A percentile compares a stretch with the other conserved stretches of the same genome.
Evolutionary conservation across 257 asterid genomes (phyloP).

Genomic region (Nicotiana sylvestris): DNA sequence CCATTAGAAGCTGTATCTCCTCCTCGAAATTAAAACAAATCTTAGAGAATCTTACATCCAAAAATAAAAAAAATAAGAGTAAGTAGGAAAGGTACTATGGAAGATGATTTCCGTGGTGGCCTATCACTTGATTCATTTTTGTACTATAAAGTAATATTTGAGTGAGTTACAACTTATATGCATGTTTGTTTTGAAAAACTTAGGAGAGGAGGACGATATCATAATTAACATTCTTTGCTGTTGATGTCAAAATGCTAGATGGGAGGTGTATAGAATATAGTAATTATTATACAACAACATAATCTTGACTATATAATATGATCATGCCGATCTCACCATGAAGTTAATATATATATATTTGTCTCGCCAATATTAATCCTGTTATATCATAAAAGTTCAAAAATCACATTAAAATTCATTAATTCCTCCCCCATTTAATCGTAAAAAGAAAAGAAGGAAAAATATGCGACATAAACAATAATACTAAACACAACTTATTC

Average conservation of each 20-base stretch:
- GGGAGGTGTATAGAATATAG: neutral
- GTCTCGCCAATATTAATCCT: neutral
- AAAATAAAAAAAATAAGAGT: neutral
- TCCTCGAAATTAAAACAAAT: neutral
- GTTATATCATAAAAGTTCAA: neutral
- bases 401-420: neutral
- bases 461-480: neutral
- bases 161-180: neutral
- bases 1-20: neutral
- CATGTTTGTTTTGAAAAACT: neutral
- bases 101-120: conserved; percentile 7
- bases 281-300: neutral
- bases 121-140: neutral
- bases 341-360: neutral
- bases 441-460: neutral
- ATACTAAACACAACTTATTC: neutral
- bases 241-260: neutral
- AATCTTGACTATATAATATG: neutral
- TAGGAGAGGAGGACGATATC: neutral
- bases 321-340: conserved; percentile 11
- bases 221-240: neutral
- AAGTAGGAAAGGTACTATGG: neutral
- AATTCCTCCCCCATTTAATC: neutral
- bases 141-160: neutral
- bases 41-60: neutral